These are phyloP conservation scores for Mucor plumbeus DNA, from an alignment of 371 early-diverging fungal species.

Conservation along the genomic window DNA sequence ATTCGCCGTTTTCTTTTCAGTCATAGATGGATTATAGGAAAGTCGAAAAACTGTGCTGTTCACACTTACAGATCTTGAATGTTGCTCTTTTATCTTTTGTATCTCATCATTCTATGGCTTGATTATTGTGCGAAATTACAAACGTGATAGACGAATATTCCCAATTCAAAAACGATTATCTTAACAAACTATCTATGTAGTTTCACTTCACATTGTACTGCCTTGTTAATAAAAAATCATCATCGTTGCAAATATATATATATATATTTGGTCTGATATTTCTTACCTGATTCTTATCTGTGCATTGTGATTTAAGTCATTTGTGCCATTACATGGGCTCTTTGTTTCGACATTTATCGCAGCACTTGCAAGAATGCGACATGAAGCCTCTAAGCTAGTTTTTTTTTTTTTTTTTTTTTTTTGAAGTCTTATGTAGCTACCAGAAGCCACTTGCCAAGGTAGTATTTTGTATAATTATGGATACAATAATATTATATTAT, in stretches of 20 bases:
- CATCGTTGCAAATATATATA: no score
- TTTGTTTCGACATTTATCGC: slow-evolving; percentile 30
- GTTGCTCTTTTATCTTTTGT: slow-evolving; percentile 11
- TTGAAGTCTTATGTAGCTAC: no score
- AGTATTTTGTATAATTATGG: background rate
- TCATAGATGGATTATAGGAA: background rate
- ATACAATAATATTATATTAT: no score
- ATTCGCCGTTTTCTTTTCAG: slow-evolving; percentile 16
- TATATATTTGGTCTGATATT: slow-evolving; percentile 15
- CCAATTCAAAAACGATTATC: slow-evolving; percentile 19
- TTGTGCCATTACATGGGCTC: no score
- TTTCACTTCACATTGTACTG: slow-evolving; percentile 27
- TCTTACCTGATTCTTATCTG: slow-evolving; percentile 22
- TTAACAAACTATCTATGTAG: slow-evolving; percentile 27
- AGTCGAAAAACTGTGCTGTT: slow-evolving; percentile 8
- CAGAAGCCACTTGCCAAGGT: no score
- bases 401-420: no score
- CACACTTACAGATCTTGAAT: slow-evolving; percentile 11
- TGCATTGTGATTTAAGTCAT: slow-evolving; percentile 12
- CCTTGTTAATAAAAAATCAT: no score
- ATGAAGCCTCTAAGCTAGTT: no score
- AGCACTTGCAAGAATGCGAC: background rate
- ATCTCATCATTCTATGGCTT: slow-evolving; percentile 14
- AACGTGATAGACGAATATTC: slow-evolving; percentile 12
- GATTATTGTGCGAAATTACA: slow-evolving; percentile 14